Conservation (phyloP, 2,329 filamentous ascomycete genomes). For the Nannizzia gypsea region DNA sequence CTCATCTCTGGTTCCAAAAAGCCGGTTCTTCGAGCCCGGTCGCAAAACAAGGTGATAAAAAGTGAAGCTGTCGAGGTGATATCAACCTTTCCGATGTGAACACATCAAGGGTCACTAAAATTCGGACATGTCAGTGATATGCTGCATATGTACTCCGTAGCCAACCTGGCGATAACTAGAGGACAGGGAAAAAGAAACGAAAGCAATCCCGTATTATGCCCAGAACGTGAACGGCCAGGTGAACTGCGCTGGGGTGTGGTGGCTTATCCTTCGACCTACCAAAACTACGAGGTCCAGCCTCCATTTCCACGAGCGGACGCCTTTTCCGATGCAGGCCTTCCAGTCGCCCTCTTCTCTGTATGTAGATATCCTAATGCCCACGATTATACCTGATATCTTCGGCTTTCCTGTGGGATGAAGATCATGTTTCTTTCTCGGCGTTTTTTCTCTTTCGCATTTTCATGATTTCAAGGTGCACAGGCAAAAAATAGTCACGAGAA, state of each 20-base stretch:
- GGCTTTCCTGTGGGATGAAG: not conserved
- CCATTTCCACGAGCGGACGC: constrained; percentile 10
- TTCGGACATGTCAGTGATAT: constrained; percentile 5
- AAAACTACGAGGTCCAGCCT: constrained; percentile 16
- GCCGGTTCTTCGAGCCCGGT: not conserved
- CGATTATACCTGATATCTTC: not conserved
- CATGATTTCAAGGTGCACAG: not conserved
- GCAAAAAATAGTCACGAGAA: not conserved
- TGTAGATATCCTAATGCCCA: not conserved
- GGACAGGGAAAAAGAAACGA: not conserved
- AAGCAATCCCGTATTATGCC: not conserved
- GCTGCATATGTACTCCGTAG: not conserved
- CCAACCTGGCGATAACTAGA: not conserved
- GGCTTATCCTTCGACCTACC: constrained; percentile 10
- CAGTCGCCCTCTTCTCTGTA: not conserved
- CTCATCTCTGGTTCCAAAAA: not conserved
- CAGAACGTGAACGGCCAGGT: not conserved
- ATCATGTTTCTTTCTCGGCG: not conserved
- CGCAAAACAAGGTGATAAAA: not conserved
- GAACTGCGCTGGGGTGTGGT: not conserved
- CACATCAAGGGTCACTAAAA: constrained; percentile 17
- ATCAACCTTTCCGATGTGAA: constrained; percentile 18
- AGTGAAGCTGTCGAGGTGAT: constrained; percentile 3
- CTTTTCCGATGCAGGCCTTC: not conserved
- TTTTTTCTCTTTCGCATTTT: not conserved